These are phyloP conservation scores for Candida adriatica DNA, from an alignment of 805 yeast species.

Conservation along the genomic window DNA sequence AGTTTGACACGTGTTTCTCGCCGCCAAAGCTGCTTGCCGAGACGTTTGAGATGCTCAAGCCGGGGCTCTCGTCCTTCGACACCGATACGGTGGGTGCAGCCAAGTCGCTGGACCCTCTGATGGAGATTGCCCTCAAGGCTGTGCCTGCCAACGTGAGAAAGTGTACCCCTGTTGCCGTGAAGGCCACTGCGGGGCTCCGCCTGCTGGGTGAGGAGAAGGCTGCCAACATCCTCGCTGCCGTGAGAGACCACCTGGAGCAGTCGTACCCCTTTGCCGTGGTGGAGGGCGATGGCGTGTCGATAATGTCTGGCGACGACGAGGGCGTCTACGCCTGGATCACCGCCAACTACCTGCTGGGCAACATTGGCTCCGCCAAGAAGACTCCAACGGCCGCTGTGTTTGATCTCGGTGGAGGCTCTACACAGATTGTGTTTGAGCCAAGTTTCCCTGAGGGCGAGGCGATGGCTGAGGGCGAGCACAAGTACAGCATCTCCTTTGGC, in stretches of 20 bases:
- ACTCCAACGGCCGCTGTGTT: constrained; percentile 92
- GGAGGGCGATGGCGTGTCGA: constrained; percentile 75
- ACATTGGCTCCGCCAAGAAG: constrained; percentile 72
- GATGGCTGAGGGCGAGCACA: constrained; percentile 84
- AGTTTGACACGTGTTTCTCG: constrained; percentile 77
- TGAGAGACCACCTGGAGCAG: constrained; percentile 63
- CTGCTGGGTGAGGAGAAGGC: constrained; percentile 73
- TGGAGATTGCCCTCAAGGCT: constrained; percentile 64
- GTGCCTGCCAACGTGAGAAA: constrained; percentile 68
- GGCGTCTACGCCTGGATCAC: constrained; percentile 99
- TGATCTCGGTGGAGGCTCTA: constrained; percentile 97
- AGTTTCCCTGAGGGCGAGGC: constrained; percentile 48
- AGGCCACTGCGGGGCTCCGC: constrained; percentile 97
- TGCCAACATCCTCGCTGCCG: constrained; percentile 64
- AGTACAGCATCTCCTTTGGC: constrained; percentile 74
- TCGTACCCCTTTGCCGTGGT: constrained; percentile 93
- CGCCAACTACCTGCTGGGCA: constrained; percentile 86
- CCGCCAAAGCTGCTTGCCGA: constrained; percentile 81
- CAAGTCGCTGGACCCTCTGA: constrained; percentile 74
- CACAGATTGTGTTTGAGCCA: constrained; percentile 98
- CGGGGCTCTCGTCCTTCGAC: constrained; percentile 85
- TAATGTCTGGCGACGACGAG: constrained; percentile 95
- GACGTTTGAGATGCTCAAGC: constrained; percentile 80
- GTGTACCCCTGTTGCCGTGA: constrained; percentile 93
- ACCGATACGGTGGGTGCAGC: constrained; percentile 84